Percentiles rank a stretch among this genome's conserved stretches.
Conservation (phyloP, 768 basidiomycete genomes). For the Hygrophorus pudorinus region DNA sequence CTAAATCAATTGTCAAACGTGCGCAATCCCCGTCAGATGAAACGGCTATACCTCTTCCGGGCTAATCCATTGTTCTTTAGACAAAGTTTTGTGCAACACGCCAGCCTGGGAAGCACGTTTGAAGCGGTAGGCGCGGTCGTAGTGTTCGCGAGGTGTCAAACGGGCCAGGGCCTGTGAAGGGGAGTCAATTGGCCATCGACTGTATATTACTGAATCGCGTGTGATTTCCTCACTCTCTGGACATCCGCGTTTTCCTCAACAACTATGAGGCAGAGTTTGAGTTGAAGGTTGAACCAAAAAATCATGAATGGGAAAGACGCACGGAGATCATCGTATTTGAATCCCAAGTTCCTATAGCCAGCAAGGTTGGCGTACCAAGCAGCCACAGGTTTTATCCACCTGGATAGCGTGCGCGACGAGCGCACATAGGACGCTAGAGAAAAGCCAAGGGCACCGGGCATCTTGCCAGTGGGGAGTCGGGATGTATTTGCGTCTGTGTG, state of each 20-base stretch:
- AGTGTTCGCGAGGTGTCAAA: conserved; percentile 67
- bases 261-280: conserved; percentile 30
- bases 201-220: too few relatives aligned
- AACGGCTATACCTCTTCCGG: conserved; percentile 52
- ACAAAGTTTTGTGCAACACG: conserved; percentile 67
- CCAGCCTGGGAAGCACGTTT: conserved; percentile 76
- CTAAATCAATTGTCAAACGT: conserved; percentile 29
- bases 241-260: conserved; percentile 71
- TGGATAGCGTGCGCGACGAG: conserved; percentile 56
- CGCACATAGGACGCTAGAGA: conserved; percentile 73
- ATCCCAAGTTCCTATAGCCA: conserved; percentile 81
- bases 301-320: conserved; percentile 22
- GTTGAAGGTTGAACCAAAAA: conserved; percentile 7
- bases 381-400: conserved; percentile 67
- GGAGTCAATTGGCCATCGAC: neutral
- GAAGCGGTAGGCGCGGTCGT: conserved; percentile 87
- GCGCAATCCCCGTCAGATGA: neutral
- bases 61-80: conserved; percentile 74
- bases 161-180: conserved; percentile 66
- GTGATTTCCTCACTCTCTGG: conserved; percentile 49
- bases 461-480: conserved; percentile 6
- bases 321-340: conserved; percentile 94
- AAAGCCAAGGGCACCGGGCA: conserved; percentile 56
- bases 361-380: conserved; percentile 71
- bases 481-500: conserved; percentile 6